Base-by-base conservation (phyloP, 305 asterid genomes). In the Lippia alba region DNA sequence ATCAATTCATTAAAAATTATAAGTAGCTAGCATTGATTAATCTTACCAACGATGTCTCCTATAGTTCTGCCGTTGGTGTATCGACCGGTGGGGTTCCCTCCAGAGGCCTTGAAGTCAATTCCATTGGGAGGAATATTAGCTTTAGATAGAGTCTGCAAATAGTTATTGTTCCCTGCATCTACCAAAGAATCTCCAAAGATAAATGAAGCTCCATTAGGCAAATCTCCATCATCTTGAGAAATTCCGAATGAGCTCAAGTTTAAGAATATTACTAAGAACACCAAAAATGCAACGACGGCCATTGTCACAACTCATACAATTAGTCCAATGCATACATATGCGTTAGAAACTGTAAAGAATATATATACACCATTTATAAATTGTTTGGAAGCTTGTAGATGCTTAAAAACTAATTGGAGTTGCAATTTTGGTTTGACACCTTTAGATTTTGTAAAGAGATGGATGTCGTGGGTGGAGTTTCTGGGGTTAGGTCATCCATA, bases 171-270 rank as follows among this genome's bases (percentile, higher is more conserved):
- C 15, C 98, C 97, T 0, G 98, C 98, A 80, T 93, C 98, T 17
- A 93, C 98, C 80, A 93, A 79, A 8, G 98, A 93, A 79, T 93
- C 98, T 20, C 98, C 97, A 55, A 93, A 91, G 5, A 93, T 89
- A 69, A 66, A 93, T 0, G 98, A 93, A 12, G 96, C 77, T 51
- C 77, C 82, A 16, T 70, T 65, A 16, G 71, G 15, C 79, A 78
- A 65, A 58, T 73, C 71, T 15, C 24, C 11, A 32, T 78, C 78
- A 53, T 75, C 74, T 41, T 68, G 72, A 1, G 73, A 76, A 16
- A 34, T 12, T n/a, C 69, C 80, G 8, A 62, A 62, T 40, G 64
- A 9, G 17, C 41, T 19, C 57, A 39, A 67, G 48, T 56, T 64
- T 34, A 30, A n/a, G 0, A 64, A 40, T 40, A 75, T 49, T 40